Conservation (phyloP, 441 rosid species). For the Arabidopsis lyrata region DNA sequence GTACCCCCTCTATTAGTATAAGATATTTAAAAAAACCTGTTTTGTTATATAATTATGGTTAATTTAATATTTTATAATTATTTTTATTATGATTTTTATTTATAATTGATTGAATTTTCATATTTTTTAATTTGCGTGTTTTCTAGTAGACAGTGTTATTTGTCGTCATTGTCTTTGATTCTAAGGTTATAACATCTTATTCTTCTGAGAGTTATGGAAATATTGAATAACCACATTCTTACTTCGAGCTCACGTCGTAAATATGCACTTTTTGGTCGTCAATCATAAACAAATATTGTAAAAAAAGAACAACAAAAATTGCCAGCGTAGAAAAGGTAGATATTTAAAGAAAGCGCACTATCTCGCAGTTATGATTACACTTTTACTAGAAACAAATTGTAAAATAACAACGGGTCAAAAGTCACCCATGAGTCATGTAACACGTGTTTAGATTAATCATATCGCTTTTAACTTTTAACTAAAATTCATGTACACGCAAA, state of each 20-base stretch:
- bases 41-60: no score
- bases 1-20: no score
- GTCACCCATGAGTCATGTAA: slow-evolving; percentile 40
- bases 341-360: slow-evolving; percentile 36
- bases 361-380: slow-evolving; percentile 37
- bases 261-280: slow-evolving; percentile 36
- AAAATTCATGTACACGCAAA: slow-evolving; percentile 33
- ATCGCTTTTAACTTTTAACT: slow-evolving; percentile 7
- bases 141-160: no score
- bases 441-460: slow-evolving; percentile 48
- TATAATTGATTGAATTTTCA: no score
- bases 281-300: not conserved
- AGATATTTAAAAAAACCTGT: no score
- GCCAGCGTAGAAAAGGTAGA: slow-evolving; percentile 22
- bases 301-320: not conserved
- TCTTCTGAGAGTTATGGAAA: not conserved
- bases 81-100: no score
- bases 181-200: slow-evolving; percentile 20
- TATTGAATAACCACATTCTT: slow-evolving; percentile 30
- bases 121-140: no score
- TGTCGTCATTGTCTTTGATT: not conserved
- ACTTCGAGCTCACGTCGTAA: slow-evolving; percentile 32
- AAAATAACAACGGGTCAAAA: slow-evolving; percentile 32
- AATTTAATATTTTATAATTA: no score
- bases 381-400: slow-evolving; percentile 34